phyloP scores from a whole-genome alignment of 805 yeast genomes.

The Zygosaccharomyces gambellarensis region DNA sequence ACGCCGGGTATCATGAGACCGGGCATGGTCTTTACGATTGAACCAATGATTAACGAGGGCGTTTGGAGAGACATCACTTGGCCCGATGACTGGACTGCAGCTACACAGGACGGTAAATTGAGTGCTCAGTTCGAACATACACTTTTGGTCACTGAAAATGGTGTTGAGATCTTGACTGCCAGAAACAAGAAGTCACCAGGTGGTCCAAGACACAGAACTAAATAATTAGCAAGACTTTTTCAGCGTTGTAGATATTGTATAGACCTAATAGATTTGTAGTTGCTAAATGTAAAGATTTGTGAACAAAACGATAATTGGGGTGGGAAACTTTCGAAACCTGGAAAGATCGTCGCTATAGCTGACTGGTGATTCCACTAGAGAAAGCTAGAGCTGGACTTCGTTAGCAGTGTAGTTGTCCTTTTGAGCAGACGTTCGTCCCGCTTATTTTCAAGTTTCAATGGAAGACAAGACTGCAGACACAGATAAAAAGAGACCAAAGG shows the following conservation, averaged over 20 bases:
- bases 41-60: slow-evolving; percentile 93
- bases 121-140: slow-evolving; percentile 97
- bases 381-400: no score
- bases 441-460: no score
- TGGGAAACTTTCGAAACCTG: background rate
- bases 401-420: no score
- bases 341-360: no score
- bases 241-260: background rate
- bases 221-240: slow-evolving; percentile 14
- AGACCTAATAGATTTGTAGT: background rate
- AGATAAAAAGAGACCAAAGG: no score
- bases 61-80: slow-evolving; percentile 73
- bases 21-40: slow-evolving; percentile 95
- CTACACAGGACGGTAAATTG: slow-evolving; percentile 81
- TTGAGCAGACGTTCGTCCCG: no score
- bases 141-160: slow-evolving; percentile 84
- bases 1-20: slow-evolving; percentile 91
- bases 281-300: background rate
- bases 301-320: background rate
- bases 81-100: slow-evolving; percentile 98
- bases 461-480: no score
- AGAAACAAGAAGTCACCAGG: slow-evolving; percentile 82
- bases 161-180: slow-evolving; percentile 85
- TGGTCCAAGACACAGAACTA: slow-evolving; percentile 63
- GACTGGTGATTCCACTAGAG: no score